Evolutionary conservation across 1,284 basidiomycete species (phyloP).

Genomic region (Irpex lacteus): DNA sequence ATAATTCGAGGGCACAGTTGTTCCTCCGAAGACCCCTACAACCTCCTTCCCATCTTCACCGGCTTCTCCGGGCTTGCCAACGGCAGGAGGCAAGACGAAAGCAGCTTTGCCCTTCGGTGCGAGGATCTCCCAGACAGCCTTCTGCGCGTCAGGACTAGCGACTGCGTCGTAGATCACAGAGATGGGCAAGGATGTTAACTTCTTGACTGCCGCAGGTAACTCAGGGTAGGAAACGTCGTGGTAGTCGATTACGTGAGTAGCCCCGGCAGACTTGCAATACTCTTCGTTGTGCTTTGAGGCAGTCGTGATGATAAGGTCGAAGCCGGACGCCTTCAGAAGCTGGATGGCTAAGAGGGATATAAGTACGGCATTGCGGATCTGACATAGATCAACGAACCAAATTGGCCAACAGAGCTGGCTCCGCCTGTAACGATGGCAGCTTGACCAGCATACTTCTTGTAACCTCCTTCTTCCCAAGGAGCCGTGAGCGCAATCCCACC

Average conservation of each 20-base stretch:
- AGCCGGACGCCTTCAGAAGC: conserved; percentile 25
- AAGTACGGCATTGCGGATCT: background rate
- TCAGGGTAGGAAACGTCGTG: conserved; percentile 7
- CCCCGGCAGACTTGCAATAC: conserved; percentile 30
- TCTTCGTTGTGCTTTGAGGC: conserved; percentile 26
- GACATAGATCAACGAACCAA: conserved; percentile 19
- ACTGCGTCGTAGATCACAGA: conserved; percentile 24
- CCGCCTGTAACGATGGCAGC: conserved; percentile 35
- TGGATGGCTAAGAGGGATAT: conserved; percentile 20
- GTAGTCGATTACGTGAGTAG: conserved; percentile 29
- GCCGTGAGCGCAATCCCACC: conserved; percentile 14
- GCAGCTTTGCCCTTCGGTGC: conserved; percentile 4
- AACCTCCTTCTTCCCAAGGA: conserved; percentile 17
- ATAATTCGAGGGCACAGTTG: conserved; percentile 7
- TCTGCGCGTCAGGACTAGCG: conserved; percentile 23
- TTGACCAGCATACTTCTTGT: conserved; percentile 26
- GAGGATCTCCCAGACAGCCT: conserved; percentile 22
- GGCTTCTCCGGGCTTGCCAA: background rate
- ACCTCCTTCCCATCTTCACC: conserved; percentile 9
- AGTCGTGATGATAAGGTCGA: conserved; percentile 24
- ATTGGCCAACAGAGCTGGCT: conserved; percentile 35
- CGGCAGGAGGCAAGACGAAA: background rate
- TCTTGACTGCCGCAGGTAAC: conserved; percentile 9
- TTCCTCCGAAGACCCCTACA: conserved; percentile 7
- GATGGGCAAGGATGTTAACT: conserved; percentile 14